Evolutionary conservation across 306 rosid genomes (phyloP).

Genomic region (Phaseolus lunatus): DNA sequence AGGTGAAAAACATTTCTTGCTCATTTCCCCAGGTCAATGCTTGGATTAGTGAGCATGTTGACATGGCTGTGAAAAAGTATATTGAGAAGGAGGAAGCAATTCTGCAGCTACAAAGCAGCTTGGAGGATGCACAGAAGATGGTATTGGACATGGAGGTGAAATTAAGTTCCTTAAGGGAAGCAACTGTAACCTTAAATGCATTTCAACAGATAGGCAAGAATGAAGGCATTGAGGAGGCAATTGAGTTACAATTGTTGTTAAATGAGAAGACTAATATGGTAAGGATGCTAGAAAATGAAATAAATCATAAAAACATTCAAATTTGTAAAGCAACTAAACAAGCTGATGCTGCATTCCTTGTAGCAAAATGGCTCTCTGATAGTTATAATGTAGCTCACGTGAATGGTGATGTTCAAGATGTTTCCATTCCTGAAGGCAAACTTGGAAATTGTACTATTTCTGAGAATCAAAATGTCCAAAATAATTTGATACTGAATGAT

Average conservation of each 20-base stretch:
- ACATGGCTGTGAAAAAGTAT: constrained; percentile 72
- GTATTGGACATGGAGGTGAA: constrained; percentile 76
- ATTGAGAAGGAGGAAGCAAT: constrained; percentile 90
- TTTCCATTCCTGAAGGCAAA: constrained; percentile 45
- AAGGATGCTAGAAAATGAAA: constrained; percentile 54
- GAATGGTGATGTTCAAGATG: constrained; percentile 41
- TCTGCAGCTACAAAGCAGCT: constrained; percentile 67
- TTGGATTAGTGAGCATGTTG: constrained; percentile 69
- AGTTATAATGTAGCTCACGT: constrained; percentile 44
- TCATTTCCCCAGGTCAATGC: constrained; percentile 76
- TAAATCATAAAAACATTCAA: constrained; percentile 54
- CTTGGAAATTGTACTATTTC: constrained; percentile 42
- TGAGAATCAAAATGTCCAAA: constrained; percentile 46
- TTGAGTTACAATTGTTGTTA: constrained; percentile 52
- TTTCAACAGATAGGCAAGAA: constrained; percentile 55
- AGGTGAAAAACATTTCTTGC: constrained; percentile 69
- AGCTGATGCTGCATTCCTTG: constrained; percentile 62
- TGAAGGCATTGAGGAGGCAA: constrained; percentile 51
- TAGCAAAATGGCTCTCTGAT: constrained; percentile 69
- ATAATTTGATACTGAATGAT: constrained; percentile 53
- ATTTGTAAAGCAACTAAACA: constrained; percentile 57
- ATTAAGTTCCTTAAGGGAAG: constrained; percentile 79
- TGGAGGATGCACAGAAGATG: constrained; percentile 81
- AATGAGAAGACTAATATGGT: constrained; percentile 59
- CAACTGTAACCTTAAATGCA: constrained; percentile 70